These are phyloP conservation scores for Emmonsiellopsis sp. DNA, from an alignment of 2,329 filamentous ascomycete species.

Conservation along the genomic window DNA sequence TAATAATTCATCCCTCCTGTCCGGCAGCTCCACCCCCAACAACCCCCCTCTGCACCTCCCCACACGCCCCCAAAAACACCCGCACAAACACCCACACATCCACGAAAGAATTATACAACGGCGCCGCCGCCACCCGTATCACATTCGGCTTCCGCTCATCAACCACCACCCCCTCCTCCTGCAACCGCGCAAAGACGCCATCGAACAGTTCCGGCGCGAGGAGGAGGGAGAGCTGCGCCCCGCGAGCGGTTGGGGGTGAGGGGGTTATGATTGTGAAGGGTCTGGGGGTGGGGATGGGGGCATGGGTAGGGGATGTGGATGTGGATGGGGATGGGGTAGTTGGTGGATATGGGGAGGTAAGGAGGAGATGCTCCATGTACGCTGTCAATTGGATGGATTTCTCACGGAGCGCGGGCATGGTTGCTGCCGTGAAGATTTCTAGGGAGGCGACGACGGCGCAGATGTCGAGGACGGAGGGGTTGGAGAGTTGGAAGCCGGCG, in stretches of 20 bases:
- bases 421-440: conserved; percentile 62
- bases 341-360: conserved; percentile 9
- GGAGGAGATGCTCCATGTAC: conserved; percentile 63
- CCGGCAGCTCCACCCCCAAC: not conserved
- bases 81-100: conserved; percentile 58
- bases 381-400: conserved; percentile 66
- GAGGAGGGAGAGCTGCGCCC: conserved; percentile 69
- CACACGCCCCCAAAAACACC: conserved; percentile 43
- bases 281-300: conserved; percentile 6
- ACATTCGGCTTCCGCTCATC: conserved; percentile 83
- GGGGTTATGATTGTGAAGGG: conserved; percentile 61
- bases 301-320: not conserved
- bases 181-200: conserved; percentile 52
- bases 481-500: conserved; percentile 74
- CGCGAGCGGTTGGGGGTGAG: conserved; percentile 55
- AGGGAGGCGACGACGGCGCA: conserved; percentile 65
- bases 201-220: conserved; percentile 62
- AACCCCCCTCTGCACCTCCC: conserved; percentile 21
- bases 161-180: conserved; percentile 61
- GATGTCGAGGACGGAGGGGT: conserved; percentile 70
- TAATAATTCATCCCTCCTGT: not conserved
- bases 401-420: conserved; percentile 56
- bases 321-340: not conserved
- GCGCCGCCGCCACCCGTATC: conserved; percentile 71
- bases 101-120: conserved; percentile 70